Base-by-base conservation (phyloP, 495 filamentous ascomycete genomes). In the Trichocladium antarcticum region DNA sequence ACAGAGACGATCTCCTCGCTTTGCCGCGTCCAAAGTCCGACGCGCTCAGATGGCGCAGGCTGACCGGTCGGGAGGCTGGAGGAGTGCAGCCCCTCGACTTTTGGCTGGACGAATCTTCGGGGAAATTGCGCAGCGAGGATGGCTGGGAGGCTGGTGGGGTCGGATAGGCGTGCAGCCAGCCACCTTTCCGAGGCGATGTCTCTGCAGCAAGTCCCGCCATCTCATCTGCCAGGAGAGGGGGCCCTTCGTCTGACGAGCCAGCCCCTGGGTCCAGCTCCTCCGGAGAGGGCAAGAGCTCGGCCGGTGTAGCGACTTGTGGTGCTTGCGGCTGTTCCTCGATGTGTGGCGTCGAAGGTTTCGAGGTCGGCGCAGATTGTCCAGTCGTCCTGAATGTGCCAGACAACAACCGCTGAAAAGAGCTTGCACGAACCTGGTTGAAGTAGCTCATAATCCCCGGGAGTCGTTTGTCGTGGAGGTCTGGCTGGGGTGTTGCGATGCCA, bases 391-490 rank as follows among this genome's bases (percentile, higher is more conserved):
- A 68, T 49, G 61, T 50, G 37, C 63, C 53, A 53, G 60, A 60
- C 50, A 59, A 59, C 56, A 54, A 60, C 57, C 62, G 58, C 50
- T 60, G 60, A 66, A 68, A 57, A 71, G 69, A 69, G 63, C 65
- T 72, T 70, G 66, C 75, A 95, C 89, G 78, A 90, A 96, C 89
- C 89, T 96, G 89, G 71, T 84, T 84, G 77, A 92, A 94, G 75
- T 87, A 94, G 74, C 82, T 89, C 75, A 87, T 81, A 66, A 95
- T 87, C 59, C 86, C 85, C 38, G 89, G 89, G 60, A 89, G 72
- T 63, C 89, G 83, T 66, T 92, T 94, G 69, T 96, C 89, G 37
- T 81, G 80, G 42, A 78, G 83, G 68, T 96, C 87, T 32, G 89
- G 89, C 55, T 85, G 84, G 32, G 89, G 89, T 34, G 89, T 96